Evolutionary conservation across 148 eudicot species (phyloP), one percentile per base, ranked within the genome.

Genomic region (Salicornia ramosissima): DNA sequence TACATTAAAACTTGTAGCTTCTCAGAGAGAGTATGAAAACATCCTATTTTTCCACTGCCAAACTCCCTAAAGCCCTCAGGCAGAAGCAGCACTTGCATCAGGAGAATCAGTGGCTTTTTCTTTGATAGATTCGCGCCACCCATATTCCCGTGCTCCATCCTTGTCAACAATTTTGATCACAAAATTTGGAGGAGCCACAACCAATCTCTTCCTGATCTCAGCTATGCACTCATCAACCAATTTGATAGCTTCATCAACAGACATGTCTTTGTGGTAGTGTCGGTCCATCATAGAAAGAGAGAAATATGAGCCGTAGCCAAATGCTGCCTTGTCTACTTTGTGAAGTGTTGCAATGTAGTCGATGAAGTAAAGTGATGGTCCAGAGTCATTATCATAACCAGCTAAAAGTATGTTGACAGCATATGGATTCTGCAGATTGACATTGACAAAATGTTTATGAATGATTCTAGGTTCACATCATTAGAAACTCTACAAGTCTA

Each of bases 241-340:
- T 62, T 87, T 83, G 10, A 84, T 75, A 5, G 97, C 95, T 75
- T 91, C 92, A 30, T 91, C 97, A 11, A 89, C 68, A 0, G 86
- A 79, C 97, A 91, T 91, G 77, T 83, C 82, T 33, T 75, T 75
- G 55, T 72, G 86, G 80, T 85, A 91, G 79, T 86, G 87, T 63
- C 92, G 71, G 74, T 91, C 97, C 97, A 91, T 89, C 97, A 87
- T 85, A 71, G 97, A 45, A 50, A 91, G 95, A 12, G 92, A 69
- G 53, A 91, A 91, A 70, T 80, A 91, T 68, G 95, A 78, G 40
- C 97, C 97, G 18, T 91, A 91, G 24, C 97, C 95, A 72, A 89
- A 89, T 0, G 95, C 97, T 14, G 85, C 97, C 78, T 88, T 88
- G 69, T 88, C 90, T 25, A 91, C 83, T 76, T 91, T 91, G 92